Percentiles rank a stretch among this genome's conserved stretches.
These are phyloP conservation scores for Cyberlindnera subsufficiens DNA, from an alignment of 805 yeast species.

Conservation along the genomic window DNA sequence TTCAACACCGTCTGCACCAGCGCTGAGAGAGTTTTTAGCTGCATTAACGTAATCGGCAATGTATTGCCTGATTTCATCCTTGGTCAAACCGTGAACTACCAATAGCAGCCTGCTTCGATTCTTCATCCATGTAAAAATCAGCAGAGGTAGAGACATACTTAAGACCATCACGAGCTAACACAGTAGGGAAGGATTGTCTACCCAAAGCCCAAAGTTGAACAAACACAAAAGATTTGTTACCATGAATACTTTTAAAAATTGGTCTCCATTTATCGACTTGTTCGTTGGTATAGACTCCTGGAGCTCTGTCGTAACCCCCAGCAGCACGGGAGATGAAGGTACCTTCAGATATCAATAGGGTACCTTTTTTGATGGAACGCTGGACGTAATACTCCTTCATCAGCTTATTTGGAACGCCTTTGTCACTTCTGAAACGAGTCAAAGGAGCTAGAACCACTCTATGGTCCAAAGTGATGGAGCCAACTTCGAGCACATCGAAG, in stretches of 20 bases:
- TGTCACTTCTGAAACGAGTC: slow-evolving; percentile 35
- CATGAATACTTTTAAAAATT: slow-evolving; percentile 44
- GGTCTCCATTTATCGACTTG: slow-evolving; percentile 48
- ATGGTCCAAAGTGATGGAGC: slow-evolving; percentile 27
- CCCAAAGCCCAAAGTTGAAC: slow-evolving; percentile 50
- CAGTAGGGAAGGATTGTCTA: slow-evolving; percentile 34
- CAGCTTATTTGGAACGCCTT: slow-evolving; percentile 34
- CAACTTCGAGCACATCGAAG: slow-evolving; percentile 36
- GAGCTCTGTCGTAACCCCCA: slow-evolving; percentile 37
- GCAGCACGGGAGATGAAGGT: slow-evolving; percentile 41
- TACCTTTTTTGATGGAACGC: slow-evolving; percentile 50
- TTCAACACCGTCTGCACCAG: slow-evolving; percentile 56
- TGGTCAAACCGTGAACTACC: slow-evolving; percentile 17
- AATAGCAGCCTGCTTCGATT: slow-evolving; percentile 28
- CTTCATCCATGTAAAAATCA: slow-evolving; percentile 29
- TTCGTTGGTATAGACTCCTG: slow-evolving; percentile 43
- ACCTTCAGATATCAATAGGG: slow-evolving; percentile 57
- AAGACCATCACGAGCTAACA: slow-evolving; percentile 30
- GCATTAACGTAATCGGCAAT: slow-evolving; percentile 32
- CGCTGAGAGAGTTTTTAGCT: slow-evolving; percentile 34
- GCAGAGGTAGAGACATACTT: slow-evolving; percentile 37
- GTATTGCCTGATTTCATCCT: slow-evolving; percentile 32
- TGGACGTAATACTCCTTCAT: slow-evolving; percentile 46
- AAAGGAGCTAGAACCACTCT: slow-evolving; percentile 46
- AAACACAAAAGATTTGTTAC: slow-evolving; percentile 38